Conservation (phyloP, 2,329 filamentous ascomycete genomes). For the Alternaria hordeiaustralica region DNA sequence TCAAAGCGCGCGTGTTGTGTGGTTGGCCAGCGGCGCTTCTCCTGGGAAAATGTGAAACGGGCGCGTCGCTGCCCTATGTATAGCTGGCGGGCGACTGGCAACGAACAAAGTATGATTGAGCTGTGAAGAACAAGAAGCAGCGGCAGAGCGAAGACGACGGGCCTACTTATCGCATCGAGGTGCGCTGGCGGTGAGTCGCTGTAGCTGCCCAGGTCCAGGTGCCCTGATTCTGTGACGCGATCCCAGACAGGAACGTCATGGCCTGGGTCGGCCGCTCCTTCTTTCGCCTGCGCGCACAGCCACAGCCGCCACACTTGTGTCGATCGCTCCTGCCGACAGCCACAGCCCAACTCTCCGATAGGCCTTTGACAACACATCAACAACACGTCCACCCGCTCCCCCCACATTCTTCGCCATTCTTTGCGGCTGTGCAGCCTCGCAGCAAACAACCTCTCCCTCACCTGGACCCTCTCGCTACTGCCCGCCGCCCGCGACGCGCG, state of each 20-base stretch:
- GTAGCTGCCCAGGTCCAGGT: slow-evolving; percentile 4
- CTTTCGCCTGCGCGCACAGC: slow-evolving; percentile 15
- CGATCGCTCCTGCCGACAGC: slow-evolving; percentile 11
- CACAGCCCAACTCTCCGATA: slow-evolving; percentile 4
- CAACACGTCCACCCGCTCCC: background rate
- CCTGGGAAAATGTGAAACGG: slow-evolving; percentile 46
- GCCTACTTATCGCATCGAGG: slow-evolving; percentile 28
- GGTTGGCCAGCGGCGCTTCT: slow-evolving; percentile 43
- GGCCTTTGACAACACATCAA: slow-evolving; percentile 14
- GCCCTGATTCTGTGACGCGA: slow-evolving; percentile 37
- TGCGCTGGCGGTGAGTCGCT: slow-evolving; percentile 31
- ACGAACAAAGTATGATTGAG: slow-evolving; percentile 12
- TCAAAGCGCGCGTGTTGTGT: slow-evolving; percentile 26
- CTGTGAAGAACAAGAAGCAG: slow-evolving; percentile 12
- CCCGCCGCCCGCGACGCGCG: slow-evolving; percentile 9
- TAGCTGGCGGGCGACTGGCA: slow-evolving; percentile 36
- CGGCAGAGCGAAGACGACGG: background rate
- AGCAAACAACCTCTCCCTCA: background rate
- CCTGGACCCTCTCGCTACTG: slow-evolving; percentile 18
- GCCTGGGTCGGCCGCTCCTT: slow-evolving; percentile 1
- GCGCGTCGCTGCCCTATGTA: slow-evolving; percentile 47
- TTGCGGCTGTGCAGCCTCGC: slow-evolving; percentile 36
- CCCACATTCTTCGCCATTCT: slow-evolving; percentile 28
- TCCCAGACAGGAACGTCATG: slow-evolving; percentile 27
- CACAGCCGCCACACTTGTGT: slow-evolving; percentile 20